These are phyloP conservation scores for Cotoneaster glaucophyllus DNA, from an alignment of 306 rosid species.

Conservation along the genomic window DNA sequence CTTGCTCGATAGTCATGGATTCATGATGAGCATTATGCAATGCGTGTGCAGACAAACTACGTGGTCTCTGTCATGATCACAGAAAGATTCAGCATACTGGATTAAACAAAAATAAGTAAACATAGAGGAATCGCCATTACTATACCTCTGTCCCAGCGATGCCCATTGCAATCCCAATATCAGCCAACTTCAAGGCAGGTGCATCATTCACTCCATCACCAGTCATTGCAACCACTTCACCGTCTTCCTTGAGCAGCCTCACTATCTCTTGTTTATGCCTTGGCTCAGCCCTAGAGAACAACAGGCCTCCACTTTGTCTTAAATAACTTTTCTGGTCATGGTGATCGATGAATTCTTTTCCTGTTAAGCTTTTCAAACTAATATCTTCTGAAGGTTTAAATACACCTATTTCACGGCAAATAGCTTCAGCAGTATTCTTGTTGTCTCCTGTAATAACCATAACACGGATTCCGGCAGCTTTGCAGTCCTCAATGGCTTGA, in stretches of 20 bases:
- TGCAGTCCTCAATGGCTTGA: slow-evolving; percentile 61
- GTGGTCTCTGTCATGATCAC: not conserved
- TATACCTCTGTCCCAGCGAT: slow-evolving; percentile 92
- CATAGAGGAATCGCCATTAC: not conserved
- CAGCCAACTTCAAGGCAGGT: slow-evolving; percentile 94
- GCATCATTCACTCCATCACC: slow-evolving; percentile 78
- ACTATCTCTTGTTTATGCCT: slow-evolving; percentile 91
- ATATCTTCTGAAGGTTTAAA: slow-evolving; percentile 58
- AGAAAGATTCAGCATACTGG: not conserved
- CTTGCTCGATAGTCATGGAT: not conserved
- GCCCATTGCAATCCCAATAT: slow-evolving; percentile 97
- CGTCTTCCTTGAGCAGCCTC: slow-evolving; percentile 64
- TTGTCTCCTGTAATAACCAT: slow-evolving; percentile 95
- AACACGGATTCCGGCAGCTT: slow-evolving; percentile 92
- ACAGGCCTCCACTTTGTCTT: slow-evolving; percentile 64
- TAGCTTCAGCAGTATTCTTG: slow-evolving; percentile 90
- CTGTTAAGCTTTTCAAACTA: slow-evolving; percentile 63
- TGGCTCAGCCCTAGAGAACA: slow-evolving; percentile 99
- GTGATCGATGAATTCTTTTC: slow-evolving; percentile 63
- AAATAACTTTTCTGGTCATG: slow-evolving; percentile 46
- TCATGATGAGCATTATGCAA: not conserved
- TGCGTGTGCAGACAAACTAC: no score
- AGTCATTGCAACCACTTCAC: slow-evolving; percentile 42
- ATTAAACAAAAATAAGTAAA: not conserved
- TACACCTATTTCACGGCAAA: slow-evolving; percentile 89